Evolutionary conservation across 2,329 filamentous ascomycete genomes (phyloP).

Genomic region (Aquanectria penicillioides): DNA sequence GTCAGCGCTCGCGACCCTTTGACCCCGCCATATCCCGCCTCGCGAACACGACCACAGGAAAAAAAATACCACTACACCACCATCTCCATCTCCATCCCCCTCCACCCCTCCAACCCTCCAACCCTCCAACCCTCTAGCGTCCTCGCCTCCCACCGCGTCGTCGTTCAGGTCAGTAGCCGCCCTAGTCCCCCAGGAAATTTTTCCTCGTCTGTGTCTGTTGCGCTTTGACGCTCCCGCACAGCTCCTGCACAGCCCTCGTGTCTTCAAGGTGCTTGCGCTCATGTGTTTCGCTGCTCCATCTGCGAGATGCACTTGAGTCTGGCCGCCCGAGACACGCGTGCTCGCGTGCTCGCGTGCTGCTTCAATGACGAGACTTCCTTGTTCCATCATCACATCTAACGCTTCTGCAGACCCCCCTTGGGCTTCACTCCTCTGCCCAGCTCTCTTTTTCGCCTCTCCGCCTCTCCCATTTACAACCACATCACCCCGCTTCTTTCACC

Average conservation of each 20-base stretch:
- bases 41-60: constrained; percentile 42
- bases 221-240: not conserved
- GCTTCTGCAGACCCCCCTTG: constrained; percentile 12
- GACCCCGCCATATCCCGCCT: constrained; percentile 48
- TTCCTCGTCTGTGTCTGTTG: not conserved
- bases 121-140: constrained; percentile 33
- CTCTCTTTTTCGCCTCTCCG: constrained; percentile 15
- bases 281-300: constrained; percentile 4
- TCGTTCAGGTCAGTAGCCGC: constrained; percentile 37
- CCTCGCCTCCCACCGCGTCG: constrained; percentile 35
- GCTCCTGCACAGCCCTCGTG: not conserved
- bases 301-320: constrained; percentile 21
- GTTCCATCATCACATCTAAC: constrained; percentile 15
- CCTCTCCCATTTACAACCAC: constrained; percentile 24
- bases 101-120: constrained; percentile 24
- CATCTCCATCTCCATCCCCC: constrained; percentile 31
- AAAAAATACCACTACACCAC: constrained; percentile 40
- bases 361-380: not conserved
- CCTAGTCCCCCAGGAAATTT: not conserved
- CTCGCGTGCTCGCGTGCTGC: constrained; percentile 26
- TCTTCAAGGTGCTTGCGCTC: not conserved
- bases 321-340: constrained; percentile 1
- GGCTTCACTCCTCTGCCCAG: constrained; percentile 17
- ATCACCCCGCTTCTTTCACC: constrained; percentile 28
- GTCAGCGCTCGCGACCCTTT: constrained; percentile 41